Evolutionary conservation across 2,329 filamentous ascomycete genomes (phyloP), one percentile per base, ranked within the genome.

Genomic region (Nothopassalora personata): DNA sequence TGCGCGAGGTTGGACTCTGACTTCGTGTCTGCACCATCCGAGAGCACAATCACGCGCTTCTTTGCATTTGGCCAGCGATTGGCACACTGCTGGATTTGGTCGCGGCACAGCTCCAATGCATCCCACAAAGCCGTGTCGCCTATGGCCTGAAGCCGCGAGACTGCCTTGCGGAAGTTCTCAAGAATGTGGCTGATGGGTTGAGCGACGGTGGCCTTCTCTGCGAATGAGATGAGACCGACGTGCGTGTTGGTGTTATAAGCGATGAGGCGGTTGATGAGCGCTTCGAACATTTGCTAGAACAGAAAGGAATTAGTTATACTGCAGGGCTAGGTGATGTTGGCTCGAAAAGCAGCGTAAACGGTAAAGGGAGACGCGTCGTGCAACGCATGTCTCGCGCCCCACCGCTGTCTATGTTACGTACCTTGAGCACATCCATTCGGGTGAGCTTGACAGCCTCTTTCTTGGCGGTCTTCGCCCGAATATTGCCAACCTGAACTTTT

Each of bases 111-210:
- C 1, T 65, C 64, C 27, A 75, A 61, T 23, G 70, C 68, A 59
- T 75, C 73, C 72, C 72, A 76, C 4, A 75, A 55, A 0, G 71
- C 68, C 18, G 74, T 76, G 53, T 75, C 70, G 3, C 72, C 73
- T 5, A 53, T 31, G 11, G 69, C 66, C 1, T 53, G 45, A 66
- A 74, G 71, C 18, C 57, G 63, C 39, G 67, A 67, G 7, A 73
- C 67, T 7, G 70, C 68, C 31, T 69, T 66, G 7, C 73, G 64
- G 53, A 76, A 74, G 62, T 75, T 72, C 53, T 76, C 73, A 5
- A 75, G 59, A 5, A 73, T 69, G 49, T 72, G 68, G 1, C 71
- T 73, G 15, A 73, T 60, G 0, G 59, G 55, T 49, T 72, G 70
- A 5, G 64, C 53, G 1, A 76, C 62, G 2, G 48, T 63, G 1